These are phyloP conservation scores for Macrophomina pseudophaseolina DNA, from an alignment of 2,329 filamentous ascomycete genomes.

Conservation along the genomic window DNA sequence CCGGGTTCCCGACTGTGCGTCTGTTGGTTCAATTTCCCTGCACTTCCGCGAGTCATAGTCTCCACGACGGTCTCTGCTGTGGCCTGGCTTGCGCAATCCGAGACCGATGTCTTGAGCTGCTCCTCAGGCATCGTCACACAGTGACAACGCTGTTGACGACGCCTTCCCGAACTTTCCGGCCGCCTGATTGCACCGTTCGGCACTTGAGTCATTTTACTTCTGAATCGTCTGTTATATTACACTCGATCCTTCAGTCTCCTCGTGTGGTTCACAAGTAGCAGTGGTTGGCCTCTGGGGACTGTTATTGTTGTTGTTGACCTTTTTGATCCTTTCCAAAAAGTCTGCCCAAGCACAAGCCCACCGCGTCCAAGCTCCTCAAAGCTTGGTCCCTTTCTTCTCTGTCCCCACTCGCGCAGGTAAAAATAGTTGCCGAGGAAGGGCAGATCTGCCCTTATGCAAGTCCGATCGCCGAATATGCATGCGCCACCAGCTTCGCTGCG, in stretches of 20 bases:
- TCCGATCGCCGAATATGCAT: neutral
- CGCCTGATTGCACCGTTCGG: neutral
- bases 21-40: slow-evolving; percentile 15
- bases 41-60: neutral
- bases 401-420: neutral
- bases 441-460: neutral
- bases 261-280: neutral
- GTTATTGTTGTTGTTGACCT: neutral
- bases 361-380: neutral
- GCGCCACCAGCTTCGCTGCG: neutral
- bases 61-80: neutral
- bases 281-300: neutral
- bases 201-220: neutral
- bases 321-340: neutral
- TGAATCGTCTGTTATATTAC: neutral
- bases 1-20: slow-evolving; percentile 2
- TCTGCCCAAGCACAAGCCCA: neutral
- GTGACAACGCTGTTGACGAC: slow-evolving; percentile 15
- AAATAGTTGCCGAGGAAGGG: neutral
- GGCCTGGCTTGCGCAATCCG: slow-evolving; percentile 17
- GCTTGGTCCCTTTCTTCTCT: neutral
- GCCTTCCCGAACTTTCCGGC: neutral
- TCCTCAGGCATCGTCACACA: neutral
- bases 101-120: slow-evolving; percentile 4
- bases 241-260: neutral